Conservation (phyloP, 108 stramenopile species). For the Mayamaea pseudoterrestris region DNA sequence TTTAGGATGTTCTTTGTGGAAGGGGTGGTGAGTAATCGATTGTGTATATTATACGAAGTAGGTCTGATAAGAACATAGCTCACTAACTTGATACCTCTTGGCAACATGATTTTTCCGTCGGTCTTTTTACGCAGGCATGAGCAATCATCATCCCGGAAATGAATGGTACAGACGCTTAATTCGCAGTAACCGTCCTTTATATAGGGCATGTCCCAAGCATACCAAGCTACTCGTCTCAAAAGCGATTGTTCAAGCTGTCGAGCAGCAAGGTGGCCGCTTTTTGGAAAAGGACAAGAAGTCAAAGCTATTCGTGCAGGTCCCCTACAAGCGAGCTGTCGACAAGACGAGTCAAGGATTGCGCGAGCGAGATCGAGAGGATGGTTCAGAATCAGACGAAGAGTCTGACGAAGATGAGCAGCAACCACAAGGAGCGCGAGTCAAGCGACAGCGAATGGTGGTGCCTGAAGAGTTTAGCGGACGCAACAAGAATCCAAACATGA, state of each 20-base stretch:
- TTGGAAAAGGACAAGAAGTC: constrained; percentile 26
- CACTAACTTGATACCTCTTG: not conserved
- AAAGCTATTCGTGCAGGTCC: constrained; percentile 32
- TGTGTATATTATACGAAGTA: not conserved
- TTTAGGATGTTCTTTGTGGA: constrained; percentile 13
- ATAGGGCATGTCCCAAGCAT: constrained; percentile 40
- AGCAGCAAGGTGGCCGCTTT: constrained; percentile 42
- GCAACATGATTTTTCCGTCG: not conserved
- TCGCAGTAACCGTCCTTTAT: constrained; percentile 26
- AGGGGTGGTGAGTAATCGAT: constrained; percentile 6
- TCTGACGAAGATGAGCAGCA: too few species aligned
- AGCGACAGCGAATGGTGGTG: too few species aligned
- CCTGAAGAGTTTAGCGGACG: constrained; percentile 3
- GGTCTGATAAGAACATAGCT: not conserved
- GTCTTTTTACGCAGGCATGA: constrained; percentile 2
- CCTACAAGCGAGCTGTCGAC: constrained; percentile 41
- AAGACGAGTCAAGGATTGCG: constrained; percentile 67
- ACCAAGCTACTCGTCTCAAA: constrained; percentile 44
- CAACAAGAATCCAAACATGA: not conserved
- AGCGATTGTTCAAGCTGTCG: constrained; percentile 45
- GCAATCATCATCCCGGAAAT: constrained; percentile 12
- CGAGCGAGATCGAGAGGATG: constrained; percentile 32
- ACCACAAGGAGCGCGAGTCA: too few species aligned
- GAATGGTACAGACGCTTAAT: constrained; percentile 24
- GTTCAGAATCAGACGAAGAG: not conserved